Evolutionary conservation across 2,329 filamentous ascomycete genomes (phyloP).

Genomic region (Mariannaea sp.): DNA sequence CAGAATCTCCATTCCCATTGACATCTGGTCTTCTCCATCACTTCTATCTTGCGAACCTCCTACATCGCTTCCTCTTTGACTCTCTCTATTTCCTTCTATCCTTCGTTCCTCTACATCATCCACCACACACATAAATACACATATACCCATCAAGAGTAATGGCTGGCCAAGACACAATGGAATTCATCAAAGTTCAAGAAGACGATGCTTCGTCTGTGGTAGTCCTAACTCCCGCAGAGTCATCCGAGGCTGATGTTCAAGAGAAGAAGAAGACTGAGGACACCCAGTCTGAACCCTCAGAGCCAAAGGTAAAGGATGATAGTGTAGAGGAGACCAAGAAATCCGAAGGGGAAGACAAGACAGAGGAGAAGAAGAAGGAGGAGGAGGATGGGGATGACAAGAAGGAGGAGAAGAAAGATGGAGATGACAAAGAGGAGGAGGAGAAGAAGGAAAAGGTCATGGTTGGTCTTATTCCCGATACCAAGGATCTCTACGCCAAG

Average conservation of each 20-base stretch:
- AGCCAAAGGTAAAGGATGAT: neutral
- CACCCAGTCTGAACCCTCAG: conserved; percentile 15
- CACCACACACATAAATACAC: neutral
- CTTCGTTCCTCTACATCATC: neutral
- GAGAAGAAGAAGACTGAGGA: conserved; percentile 23
- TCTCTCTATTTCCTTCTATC: neutral
- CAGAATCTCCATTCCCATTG: too few species aligned
- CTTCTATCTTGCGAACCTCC: too few species aligned
- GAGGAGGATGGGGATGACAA: conserved; percentile 2
- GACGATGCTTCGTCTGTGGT: conserved; percentile 28
- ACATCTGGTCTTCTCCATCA: too few species aligned
- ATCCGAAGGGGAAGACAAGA: neutral
- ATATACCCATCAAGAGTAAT: conserved; percentile 1
- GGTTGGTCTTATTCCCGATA: conserved; percentile 45
- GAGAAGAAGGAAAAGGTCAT: conserved; percentile 29
- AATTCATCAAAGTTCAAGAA: conserved; percentile 29
- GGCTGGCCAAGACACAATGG: conserved; percentile 24
- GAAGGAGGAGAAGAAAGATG: conserved; percentile 3
- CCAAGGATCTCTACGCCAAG: conserved; percentile 51
- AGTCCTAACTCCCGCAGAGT: conserved; percentile 31
- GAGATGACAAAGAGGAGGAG: conserved; percentile 8
- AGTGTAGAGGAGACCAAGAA: neutral
- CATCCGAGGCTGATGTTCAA: conserved; percentile 19
- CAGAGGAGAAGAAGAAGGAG: conserved; percentile 15
- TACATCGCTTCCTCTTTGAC: neutral